Evolutionary conservation across 164 flowering plant genomes (phyloP).

Genomic region (Chloranthus sessilifolius): DNA sequence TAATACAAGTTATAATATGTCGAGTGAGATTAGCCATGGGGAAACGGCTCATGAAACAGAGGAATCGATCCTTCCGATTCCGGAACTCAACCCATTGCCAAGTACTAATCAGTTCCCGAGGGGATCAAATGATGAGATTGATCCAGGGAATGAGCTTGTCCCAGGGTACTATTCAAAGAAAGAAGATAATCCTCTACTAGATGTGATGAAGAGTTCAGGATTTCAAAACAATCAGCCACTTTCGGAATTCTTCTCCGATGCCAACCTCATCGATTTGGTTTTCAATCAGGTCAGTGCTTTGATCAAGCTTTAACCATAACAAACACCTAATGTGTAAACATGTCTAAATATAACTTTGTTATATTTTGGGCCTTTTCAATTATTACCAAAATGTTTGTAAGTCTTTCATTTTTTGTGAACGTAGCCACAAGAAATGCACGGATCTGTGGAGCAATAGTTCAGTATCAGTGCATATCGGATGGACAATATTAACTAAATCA

Average conservation of each 20-base stretch:
- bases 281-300: constrained; percentile 4
- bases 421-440: not conserved
- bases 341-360: not conserved
- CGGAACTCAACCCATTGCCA: not conserved
- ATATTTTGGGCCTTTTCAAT: not conserved
- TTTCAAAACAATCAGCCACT: not conserved
- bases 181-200: not conserved
- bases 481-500: not conserved
- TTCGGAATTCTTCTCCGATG: not conserved
- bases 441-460: not conserved
- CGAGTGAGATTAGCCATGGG: not conserved
- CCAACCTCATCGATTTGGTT: not conserved
- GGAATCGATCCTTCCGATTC: not conserved
- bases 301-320: not conserved
- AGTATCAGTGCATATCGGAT: not conserved
- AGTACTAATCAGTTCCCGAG: not conserved
- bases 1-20: not conserved
- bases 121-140: not conserved
- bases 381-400: not conserved
- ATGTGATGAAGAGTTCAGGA: not conserved
- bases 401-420: not conserved
- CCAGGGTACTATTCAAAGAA: not conserved
- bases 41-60: not conserved
- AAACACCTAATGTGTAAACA: not conserved
- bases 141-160: not conserved